Evolutionary conservation across 192 early-diverging fungal genomes (phyloP).

Genomic region (Dissophora ornata): DNA sequence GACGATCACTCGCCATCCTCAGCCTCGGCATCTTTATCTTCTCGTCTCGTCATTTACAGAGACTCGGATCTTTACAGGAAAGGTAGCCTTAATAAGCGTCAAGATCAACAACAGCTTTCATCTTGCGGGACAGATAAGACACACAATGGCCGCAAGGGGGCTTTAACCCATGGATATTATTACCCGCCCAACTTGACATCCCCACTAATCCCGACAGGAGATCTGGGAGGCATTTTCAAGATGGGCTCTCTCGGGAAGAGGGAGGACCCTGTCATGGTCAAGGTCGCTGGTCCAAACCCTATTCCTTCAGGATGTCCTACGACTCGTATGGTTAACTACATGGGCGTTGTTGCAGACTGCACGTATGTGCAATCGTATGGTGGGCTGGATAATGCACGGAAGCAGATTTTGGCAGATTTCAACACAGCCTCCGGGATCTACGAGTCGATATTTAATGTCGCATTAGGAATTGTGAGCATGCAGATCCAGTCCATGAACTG

Average conservation of each 20-base stretch:
- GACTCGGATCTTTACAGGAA: slow-evolving; percentile 11
- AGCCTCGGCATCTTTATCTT: neutral
- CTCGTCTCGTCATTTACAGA: slow-evolving; percentile 21
- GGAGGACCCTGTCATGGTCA: slow-evolving; percentile 12
- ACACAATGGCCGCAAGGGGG: neutral
- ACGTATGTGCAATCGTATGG: slow-evolving; percentile 60
- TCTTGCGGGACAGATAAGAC: neutral
- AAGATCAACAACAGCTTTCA: too few relatives aligned
- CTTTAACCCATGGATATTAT: slow-evolving; percentile 7
- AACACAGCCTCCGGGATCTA: slow-evolving; percentile 86
- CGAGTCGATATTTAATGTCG: slow-evolving; percentile 85
- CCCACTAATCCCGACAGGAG: neutral
- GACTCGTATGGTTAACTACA: slow-evolving; percentile 31
- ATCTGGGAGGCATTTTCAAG: neutral
- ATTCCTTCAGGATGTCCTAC: slow-evolving; percentile 35
- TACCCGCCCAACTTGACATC: slow-evolving; percentile 20
- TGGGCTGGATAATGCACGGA: slow-evolving; percentile 65
- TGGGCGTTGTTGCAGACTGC: slow-evolving; percentile 41
- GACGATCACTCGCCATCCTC: slow-evolving; percentile 8
- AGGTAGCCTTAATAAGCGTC: neutral
- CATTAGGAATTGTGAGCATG: slow-evolving; percentile 80
- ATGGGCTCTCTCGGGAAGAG: slow-evolving; percentile 15
- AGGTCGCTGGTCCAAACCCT: slow-evolving; percentile 7
- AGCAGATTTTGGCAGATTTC: slow-evolving; percentile 84
- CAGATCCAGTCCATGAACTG: slow-evolving; percentile 72